Percentiles rank a stretch among this genome's conserved stretches.
Conservation (phyloP, 495 filamentous ascomycete genomes). For the Penicillium paradoxum region DNA sequence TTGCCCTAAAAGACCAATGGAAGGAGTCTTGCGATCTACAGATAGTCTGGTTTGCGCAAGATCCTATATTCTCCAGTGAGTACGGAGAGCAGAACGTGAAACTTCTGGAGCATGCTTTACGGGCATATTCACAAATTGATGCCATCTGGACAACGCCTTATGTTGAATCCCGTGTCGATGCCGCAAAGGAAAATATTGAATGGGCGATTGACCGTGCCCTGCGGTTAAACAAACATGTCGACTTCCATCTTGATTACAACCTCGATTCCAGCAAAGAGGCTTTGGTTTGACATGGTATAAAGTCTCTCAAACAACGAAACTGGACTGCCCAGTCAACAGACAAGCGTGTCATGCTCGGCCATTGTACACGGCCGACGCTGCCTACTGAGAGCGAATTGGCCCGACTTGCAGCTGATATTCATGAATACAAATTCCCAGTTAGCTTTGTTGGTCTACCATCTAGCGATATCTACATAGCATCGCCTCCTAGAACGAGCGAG, state of each 20-base stretch:
- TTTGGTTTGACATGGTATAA: constrained; percentile 50
- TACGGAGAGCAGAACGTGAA: constrained; percentile 41
- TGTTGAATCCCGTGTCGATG: constrained; percentile 51
- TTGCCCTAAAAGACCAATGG: constrained; percentile 55
- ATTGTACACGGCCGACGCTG: constrained; percentile 65
- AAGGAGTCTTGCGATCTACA: constrained; percentile 54
- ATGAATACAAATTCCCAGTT: constrained; percentile 48
- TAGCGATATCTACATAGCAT: constrained; percentile 72
- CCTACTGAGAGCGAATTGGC: constrained; percentile 48
- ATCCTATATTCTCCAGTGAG: constrained; percentile 57
- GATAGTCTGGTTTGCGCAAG: constrained; percentile 70
- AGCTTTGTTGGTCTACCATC: constrained; percentile 68
- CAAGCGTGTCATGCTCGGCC: constrained; percentile 59
- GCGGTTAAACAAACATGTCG: constrained; percentile 51
- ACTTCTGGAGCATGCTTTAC: constrained; percentile 47
- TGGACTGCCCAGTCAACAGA: constrained; percentile 37
- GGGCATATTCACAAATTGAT: constrained; percentile 39
- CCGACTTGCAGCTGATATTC: constrained; percentile 40
- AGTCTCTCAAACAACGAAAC: constrained; percentile 37
- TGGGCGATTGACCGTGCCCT: constrained; percentile 55
- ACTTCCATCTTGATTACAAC: constrained; percentile 73
- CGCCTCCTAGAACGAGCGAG: constrained; percentile 30
- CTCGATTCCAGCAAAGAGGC: constrained; percentile 45
- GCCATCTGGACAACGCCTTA: constrained; percentile 68
- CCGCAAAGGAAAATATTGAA: constrained; percentile 54